Evolutionary conservation across 768 basidiomycete species (phyloP).

Genomic region (Clitopilus hobsonii): DNA sequence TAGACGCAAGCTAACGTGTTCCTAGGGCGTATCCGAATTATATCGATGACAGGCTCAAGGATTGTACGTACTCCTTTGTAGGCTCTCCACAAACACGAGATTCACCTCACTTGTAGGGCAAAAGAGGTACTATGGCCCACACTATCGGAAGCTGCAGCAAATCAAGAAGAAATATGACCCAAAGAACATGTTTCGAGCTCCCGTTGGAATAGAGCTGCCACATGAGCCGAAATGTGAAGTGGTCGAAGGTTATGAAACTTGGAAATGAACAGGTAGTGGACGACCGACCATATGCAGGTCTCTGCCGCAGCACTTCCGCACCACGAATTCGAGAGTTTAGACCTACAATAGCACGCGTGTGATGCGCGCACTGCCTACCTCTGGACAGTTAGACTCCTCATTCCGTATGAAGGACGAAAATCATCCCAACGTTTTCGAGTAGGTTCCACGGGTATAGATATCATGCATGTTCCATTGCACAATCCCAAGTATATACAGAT

Average conservation of each 20-base stretch:
- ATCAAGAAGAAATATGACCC: conserved; percentile 26
- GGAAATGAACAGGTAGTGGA: too few species aligned
- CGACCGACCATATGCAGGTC: too few species aligned
- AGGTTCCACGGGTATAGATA: neutral
- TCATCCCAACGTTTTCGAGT: too few species aligned
- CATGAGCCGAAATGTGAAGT: neutral
- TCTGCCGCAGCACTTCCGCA: too few species aligned
- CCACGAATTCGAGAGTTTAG: too few species aligned
- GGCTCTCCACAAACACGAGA: neutral
- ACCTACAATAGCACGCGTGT: too few species aligned
- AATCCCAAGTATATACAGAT: neutral
- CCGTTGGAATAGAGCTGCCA: conserved; percentile 13
- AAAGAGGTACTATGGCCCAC: conserved; percentile 28
- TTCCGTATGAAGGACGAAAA: too few species aligned
- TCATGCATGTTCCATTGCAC: neutral
- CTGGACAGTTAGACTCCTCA: too few species aligned
- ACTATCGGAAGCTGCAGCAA: conserved; percentile 20
- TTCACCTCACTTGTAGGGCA: conserved; percentile 21
- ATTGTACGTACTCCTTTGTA: conserved; percentile 21
- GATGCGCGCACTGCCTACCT: too few species aligned
- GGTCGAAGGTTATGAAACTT: too few species aligned
- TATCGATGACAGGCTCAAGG: conserved; percentile 30
- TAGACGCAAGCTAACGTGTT: neutral
- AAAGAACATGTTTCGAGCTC: conserved; percentile 17
- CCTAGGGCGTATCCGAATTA: conserved; percentile 39